A percentile compares a stretch with the other conserved stretches of the same genome.
phyloP scores from a whole-genome alignment of 805 yeast genomes.

The Metschnikowia corniflorae region DNA sequence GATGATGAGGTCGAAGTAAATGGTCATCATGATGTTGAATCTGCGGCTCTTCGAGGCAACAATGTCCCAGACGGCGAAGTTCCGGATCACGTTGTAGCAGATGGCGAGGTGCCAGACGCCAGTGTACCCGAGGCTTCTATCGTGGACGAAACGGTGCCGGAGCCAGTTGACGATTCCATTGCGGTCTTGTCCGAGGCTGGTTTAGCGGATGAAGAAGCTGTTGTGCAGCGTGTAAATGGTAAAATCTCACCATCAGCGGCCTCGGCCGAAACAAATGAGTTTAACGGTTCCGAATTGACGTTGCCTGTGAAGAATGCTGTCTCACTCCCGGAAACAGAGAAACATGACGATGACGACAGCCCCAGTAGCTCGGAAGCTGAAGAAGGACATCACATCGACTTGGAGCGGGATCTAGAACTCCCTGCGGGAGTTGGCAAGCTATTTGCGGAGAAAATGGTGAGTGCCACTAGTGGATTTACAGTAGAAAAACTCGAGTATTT shows the following conservation, averaged over 20 bases:
- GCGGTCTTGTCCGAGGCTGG: not conserved
- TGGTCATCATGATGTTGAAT: not conserved
- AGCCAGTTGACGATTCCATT: not conserved
- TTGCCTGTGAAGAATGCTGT: not conserved
- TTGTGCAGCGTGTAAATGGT: too few species aligned
- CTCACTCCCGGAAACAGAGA: not conserved
- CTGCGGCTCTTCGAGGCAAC: too few species aligned
- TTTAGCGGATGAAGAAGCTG: too few species aligned
- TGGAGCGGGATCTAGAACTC: slow-evolving; percentile 48
- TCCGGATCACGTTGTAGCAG: not conserved
- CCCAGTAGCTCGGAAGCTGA: slow-evolving; percentile 35
- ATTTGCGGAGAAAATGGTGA: slow-evolving; percentile 26
- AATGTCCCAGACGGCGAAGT: not conserved
- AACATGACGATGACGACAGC: not conserved
- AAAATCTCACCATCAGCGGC: not conserved
- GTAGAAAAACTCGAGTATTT: slow-evolving; percentile 37
- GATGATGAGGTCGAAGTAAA: not conserved
- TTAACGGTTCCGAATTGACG: not conserved
- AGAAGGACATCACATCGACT: slow-evolving; percentile 41
- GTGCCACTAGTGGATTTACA: slow-evolving; percentile 31
- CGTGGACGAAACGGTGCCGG: not conserved
- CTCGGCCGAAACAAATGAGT: not conserved
- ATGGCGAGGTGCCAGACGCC: not conserved
- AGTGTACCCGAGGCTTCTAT: not conserved
- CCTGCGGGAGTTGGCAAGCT: slow-evolving; percentile 20